These are phyloP conservation scores for Nemania abortiva DNA, from an alignment of 2,329 filamentous ascomycete species.

Conservation along the genomic window DNA sequence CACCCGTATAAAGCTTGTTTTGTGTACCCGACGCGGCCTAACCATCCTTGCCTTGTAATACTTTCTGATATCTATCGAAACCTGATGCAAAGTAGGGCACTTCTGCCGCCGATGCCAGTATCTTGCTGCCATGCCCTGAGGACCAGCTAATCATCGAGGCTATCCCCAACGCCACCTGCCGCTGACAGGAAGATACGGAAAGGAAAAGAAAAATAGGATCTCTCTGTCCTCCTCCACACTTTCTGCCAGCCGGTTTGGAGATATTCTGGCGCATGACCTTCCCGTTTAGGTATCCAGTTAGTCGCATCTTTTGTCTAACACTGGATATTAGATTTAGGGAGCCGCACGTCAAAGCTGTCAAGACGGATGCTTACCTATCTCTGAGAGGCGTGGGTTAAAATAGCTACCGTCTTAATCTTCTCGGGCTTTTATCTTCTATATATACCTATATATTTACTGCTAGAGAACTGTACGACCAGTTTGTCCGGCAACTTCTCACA, in stretches of 20 bases:
- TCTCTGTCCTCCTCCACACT: constrained; percentile 11
- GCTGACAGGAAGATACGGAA: constrained; percentile 9
- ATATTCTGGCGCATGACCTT: constrained; percentile 18
- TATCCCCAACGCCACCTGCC: constrained; percentile 15
- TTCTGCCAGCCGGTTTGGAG: neutral
- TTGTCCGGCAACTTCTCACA: neutral
- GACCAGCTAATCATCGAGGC: constrained; percentile 22
- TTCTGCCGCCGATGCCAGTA: constrained; percentile 19
- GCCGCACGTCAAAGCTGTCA: constrained; percentile 8
- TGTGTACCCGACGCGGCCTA: constrained; percentile 28
- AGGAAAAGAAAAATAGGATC: constrained; percentile 14
- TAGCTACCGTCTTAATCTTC: neutral
- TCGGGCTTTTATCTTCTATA: neutral
- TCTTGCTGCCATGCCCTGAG: constrained; percentile 11
- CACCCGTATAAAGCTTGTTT: constrained; percentile 17
- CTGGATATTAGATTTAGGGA: constrained; percentile 18
- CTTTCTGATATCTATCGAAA: constrained; percentile 14
- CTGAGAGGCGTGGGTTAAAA: neutral
- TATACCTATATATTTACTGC: neutral
- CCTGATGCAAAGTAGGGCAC: constrained; percentile 11
- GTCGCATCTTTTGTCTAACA: neutral
- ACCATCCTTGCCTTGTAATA: constrained; percentile 24
- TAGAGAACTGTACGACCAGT: neutral
- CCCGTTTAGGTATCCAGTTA: constrained; percentile 12
- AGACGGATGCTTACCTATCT: neutral